These are phyloP conservation scores for Sonneratia caseolaris DNA, from an alignment of 345 rosid species.

Conservation along the genomic window DNA sequence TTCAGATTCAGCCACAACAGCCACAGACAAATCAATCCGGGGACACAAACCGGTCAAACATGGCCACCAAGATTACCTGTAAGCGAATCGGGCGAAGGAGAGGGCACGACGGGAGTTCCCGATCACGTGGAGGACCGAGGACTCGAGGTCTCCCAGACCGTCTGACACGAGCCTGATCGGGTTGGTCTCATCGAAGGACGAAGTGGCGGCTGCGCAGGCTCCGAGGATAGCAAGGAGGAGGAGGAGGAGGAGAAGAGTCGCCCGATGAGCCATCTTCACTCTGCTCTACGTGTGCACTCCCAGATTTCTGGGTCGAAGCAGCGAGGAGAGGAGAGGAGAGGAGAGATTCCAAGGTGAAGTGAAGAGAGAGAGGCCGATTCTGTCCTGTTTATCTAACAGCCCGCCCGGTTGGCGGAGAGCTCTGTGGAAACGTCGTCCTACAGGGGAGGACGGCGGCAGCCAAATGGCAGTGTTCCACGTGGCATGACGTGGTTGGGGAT, in stretches of 20 bases:
- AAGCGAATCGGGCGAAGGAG: conserved; percentile 70
- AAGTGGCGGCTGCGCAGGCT: conserved; percentile 25
- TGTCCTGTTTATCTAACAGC: neutral
- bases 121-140: conserved; percentile 42
- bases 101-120: conserved; percentile 48
- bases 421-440: neutral
- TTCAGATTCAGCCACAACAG: neutral
- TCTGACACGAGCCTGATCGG: conserved; percentile 62
- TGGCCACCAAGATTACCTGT: conserved; percentile 26
- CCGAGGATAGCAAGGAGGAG: conserved; percentile 25
- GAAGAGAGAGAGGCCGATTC: neutral
- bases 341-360: neutral
- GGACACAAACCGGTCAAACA: neutral
- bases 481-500: neutral
- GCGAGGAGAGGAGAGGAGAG: neutral
- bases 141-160: conserved; percentile 46
- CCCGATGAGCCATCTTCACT: conserved; percentile 3
- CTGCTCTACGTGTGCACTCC: neutral
- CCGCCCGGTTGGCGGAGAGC: neutral
- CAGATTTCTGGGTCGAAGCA: neutral
- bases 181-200: conserved; percentile 49
- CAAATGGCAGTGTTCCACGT: conserved; percentile 1
- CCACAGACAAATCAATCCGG: neutral
- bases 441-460: neutral
- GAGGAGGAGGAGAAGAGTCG: conserved; percentile 12